phyloP scores from a whole-genome alignment of 2,329 filamentous ascomycete species.

The Xylariales sp. region DNA sequence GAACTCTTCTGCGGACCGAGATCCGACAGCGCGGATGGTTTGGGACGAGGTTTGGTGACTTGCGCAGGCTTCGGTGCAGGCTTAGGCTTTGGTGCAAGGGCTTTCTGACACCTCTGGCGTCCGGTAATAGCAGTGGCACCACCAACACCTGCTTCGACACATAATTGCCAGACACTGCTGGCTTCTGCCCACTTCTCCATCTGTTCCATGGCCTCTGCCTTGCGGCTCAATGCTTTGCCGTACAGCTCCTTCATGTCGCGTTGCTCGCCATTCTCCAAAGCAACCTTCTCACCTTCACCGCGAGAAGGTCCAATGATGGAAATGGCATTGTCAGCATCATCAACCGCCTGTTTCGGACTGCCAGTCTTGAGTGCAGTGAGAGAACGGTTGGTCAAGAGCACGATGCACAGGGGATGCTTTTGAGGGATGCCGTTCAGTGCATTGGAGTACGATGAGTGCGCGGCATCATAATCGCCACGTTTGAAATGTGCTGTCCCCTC shows the following conservation, averaged over 20 bases:
- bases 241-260: slow-evolving; percentile 93
- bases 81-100: slow-evolving; percentile 66
- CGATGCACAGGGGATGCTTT: slow-evolving; percentile 76
- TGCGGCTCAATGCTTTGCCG: slow-evolving; percentile 88
- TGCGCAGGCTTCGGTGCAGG: slow-evolving; percentile 39
- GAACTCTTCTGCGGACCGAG: slow-evolving; percentile 49
- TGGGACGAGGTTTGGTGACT: slow-evolving; percentile 38
- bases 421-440: slow-evolving; percentile 72
- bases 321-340: slow-evolving; percentile 78
- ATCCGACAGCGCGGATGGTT: slow-evolving; percentile 30
- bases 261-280: slow-evolving; percentile 57
- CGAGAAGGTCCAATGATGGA: slow-evolving; percentile 72
- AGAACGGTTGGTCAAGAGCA: slow-evolving; percentile 89
- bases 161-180: slow-evolving; percentile 71
- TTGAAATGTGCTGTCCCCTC: slow-evolving; percentile 89
- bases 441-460: slow-evolving; percentile 75
- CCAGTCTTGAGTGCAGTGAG: slow-evolving; percentile 88
- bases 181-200: slow-evolving; percentile 93
- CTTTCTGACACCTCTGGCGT: slow-evolving; percentile 83
- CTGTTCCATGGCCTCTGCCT: slow-evolving; percentile 92
- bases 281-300: slow-evolving; percentile 77
- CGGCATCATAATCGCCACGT: slow-evolving; percentile 83
- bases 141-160: slow-evolving; percentile 82
- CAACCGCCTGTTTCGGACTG: slow-evolving; percentile 80
- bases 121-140: slow-evolving; percentile 80